Base-by-base conservation (phyloP, 192 early-diverging fungal species). In the Backusella mclennaniae region DNA sequence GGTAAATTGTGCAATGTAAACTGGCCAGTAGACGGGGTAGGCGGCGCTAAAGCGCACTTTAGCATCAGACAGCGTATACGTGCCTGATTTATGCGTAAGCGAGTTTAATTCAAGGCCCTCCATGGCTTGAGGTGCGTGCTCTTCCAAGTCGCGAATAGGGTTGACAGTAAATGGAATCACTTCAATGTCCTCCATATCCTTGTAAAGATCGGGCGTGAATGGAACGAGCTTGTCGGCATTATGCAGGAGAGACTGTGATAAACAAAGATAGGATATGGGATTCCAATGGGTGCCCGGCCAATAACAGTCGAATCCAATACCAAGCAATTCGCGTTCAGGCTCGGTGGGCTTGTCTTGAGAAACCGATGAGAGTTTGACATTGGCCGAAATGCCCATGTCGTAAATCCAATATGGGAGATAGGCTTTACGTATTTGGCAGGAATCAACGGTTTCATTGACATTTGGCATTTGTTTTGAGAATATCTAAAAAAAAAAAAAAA, bases 1-100 rank as follows among this genome's bases (percentile, higher is more conserved):
- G 9, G 26, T 72, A 14, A 79, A 77, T 41, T 82, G 69, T 0
- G 77, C 81, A 63, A 82, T 76, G 44, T 82, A 82, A 3, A 78
- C 77, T 0, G 81, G 81, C 77, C 76, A 79, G 63, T 82, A 82
- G 1, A 82, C 36, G 35, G 81, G 81, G 67, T 82, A 82, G 4
- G 66, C 74, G 21, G 81, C 77, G n/a, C 41, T 31, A 42, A 79
- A 79, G 4, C 33, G 59, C 0, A 82, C 15, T 0, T 73, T 29
- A 21, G 73, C 66, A 33, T 76, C 63, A 4, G 38, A 29, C 36
- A 76, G 1, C 11, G 67, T 36, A 21, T 56, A 76, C 0, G n/a
- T 38, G 3, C 33, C 26, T 26, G 49, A 44, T 14, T n/a, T 21
- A n/a, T 63, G 59, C 23, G 26, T 49, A 0, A 63, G 26, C 6